Conservation (phyloP, 1,284 basidiomycete genomes). For the Bondarzewia mesenterica region DNA sequence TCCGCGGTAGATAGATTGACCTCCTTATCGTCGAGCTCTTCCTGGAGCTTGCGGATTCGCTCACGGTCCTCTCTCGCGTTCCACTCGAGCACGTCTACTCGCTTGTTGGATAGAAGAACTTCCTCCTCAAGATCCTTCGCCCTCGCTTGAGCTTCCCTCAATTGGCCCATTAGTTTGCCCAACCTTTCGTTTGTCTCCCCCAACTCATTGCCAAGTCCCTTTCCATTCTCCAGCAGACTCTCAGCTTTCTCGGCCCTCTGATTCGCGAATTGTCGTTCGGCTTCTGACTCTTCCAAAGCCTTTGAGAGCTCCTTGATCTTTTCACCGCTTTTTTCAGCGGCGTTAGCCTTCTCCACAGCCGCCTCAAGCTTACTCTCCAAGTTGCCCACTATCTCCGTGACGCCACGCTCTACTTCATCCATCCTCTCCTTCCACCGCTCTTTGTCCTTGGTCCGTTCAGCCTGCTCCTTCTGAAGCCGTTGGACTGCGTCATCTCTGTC, state of each 20-base stretch:
- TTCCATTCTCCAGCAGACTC: slow-evolving; percentile 44
- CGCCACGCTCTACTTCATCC: slow-evolving; percentile 59
- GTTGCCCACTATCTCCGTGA: slow-evolving; percentile 55
- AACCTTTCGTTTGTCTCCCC: slow-evolving; percentile 56
- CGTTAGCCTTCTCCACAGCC: slow-evolving; percentile 37
- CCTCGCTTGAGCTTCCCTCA: slow-evolving; percentile 47
- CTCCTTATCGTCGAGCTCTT: slow-evolving; percentile 27
- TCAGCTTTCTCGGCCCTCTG: slow-evolving; percentile 58
- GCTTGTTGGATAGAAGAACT: slow-evolving; percentile 36
- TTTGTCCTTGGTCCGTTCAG: slow-evolving; percentile 52
- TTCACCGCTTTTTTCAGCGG: slow-evolving; percentile 31
- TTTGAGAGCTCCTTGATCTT: slow-evolving; percentile 34
- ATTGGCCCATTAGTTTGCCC: slow-evolving; percentile 40
- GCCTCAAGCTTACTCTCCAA: slow-evolving; percentile 47
- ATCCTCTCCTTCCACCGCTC: slow-evolving; percentile 62
- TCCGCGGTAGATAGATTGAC: slow-evolving; percentile 20
- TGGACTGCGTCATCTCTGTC: slow-evolving; percentile 37
- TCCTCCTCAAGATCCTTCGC: slow-evolving; percentile 52
- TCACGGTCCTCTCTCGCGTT: slow-evolving; percentile 43
- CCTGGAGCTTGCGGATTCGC: slow-evolving; percentile 23
- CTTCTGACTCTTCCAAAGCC: slow-evolving; percentile 39
- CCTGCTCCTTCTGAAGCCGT: slow-evolving; percentile 38
- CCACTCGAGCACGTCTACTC: slow-evolving; percentile 43
- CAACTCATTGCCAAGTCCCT: slow-evolving; percentile 58
- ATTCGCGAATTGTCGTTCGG: slow-evolving; percentile 45